Percentiles rank a stretch among this genome's conserved stretches.
These are phyloP conservation scores for Trichoderma simmonsii DNA, from an alignment of 2,329 filamentous ascomycete genomes.

Conservation along the genomic window DNA sequence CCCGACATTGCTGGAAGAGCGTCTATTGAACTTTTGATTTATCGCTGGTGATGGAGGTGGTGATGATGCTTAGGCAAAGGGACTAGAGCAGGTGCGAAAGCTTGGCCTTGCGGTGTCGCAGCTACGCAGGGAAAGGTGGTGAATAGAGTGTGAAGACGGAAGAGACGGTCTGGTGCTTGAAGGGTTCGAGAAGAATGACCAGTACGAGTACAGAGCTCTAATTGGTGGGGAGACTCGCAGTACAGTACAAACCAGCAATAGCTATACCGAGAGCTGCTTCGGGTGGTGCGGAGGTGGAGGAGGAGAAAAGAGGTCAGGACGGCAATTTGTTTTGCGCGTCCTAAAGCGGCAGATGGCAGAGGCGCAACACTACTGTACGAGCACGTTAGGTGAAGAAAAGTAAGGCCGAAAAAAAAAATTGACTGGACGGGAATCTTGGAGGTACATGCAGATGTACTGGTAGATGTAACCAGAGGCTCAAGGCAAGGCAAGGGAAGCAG, in stretches of 20 bases:
- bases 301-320: conserved; percentile 7
- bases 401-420: conserved; percentile 11
- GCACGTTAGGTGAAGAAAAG: neutral
- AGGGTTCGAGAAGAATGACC: conserved; percentile 13
- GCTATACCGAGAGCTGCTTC: conserved; percentile 10
- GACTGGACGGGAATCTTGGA: neutral
- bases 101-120: neutral
- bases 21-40: neutral
- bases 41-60: neutral
- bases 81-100: neutral
- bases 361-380: conserved; percentile 7
- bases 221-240: conserved; percentile 4
- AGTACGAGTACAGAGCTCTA: conserved; percentile 1
- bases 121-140: neutral
- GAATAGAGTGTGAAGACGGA: neutral
- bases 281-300: conserved; percentile 16
- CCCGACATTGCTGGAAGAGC: conserved; percentile 25
- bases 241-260: neutral
- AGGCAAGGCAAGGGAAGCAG: neutral
- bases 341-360: conserved; percentile 2
- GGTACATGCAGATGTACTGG: neutral
- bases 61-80: neutral
- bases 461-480: neutral
- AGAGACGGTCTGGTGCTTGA: conserved; percentile 1
- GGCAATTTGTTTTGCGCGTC: conserved; percentile 10